Percentiles rank a stretch among this genome's conserved stretches.
Conservation (phyloP, 345 rosid genomes). For the Turritis glabra region DNA sequence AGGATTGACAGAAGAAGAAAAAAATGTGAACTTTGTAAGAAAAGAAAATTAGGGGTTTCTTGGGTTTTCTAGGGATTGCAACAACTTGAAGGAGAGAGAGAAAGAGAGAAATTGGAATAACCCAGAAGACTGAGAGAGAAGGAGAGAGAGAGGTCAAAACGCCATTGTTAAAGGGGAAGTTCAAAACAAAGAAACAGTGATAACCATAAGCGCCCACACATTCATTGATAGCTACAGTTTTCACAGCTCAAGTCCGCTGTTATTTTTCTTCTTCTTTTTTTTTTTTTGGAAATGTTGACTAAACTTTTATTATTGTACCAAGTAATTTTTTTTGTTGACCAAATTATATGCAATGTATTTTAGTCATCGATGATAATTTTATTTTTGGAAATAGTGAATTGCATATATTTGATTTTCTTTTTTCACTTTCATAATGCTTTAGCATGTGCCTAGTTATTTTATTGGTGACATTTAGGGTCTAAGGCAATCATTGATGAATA, state of each 20-base stretch:
- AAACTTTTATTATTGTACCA: not conserved
- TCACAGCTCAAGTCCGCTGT: conserved; percentile 58
- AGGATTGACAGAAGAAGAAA: conserved; percentile 28
- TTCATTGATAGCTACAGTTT: conserved; percentile 54
- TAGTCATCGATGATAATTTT: not conserved
- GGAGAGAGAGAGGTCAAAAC: conserved; percentile 36
- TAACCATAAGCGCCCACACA: conserved; percentile 38
- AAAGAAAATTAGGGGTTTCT: conserved; percentile 44
- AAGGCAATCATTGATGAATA: conserved; percentile 29
- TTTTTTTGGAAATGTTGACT: not conserved
- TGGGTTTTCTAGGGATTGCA: conserved; percentile 37
- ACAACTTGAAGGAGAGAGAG: conserved; percentile 47
- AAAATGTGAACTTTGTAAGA: conserved; percentile 32
- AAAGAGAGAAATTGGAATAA: conserved; percentile 33
- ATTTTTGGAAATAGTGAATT: not conserved
- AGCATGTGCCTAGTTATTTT: conserved; percentile 20
- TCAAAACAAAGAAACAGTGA: conserved; percentile 44
- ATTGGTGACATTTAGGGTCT: conserved; percentile 30
- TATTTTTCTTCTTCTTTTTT: conserved; percentile 3
- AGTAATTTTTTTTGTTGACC: not conserved
- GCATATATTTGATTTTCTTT: too few relatives aligned
- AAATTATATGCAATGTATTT: not conserved
- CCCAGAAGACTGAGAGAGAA: conserved; percentile 34
- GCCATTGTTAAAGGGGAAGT: conserved; percentile 43
- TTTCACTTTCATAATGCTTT: conserved; percentile 16